Base-by-base conservation (phyloP, 805 yeast species). In the Millerago galiae region DNA sequence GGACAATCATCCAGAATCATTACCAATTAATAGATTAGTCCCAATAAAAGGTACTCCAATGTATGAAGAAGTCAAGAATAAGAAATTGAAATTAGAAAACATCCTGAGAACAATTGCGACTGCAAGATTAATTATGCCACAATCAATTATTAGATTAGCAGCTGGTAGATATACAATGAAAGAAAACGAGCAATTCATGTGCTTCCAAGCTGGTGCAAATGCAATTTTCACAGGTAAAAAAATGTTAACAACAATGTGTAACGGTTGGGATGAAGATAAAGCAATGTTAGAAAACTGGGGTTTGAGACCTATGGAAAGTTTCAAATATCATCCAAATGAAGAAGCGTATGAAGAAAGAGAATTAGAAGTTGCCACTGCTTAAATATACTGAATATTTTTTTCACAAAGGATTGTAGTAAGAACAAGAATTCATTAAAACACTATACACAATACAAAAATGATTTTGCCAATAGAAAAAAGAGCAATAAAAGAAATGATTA, bases 151-250 rank as follows among this genome's bases (percentile, higher is more conserved):
- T 46, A 70, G 93, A 48, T 66, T 84, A 40, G 89, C 91, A 3
- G 93, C 93, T 8, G 93, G 93, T 0, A 71, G 93, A 47, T 81
- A 82, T 58, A 79, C 88, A 16, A 83, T 84, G 90, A 80, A 77
- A 50, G 90, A 84, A 52, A 65, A 73, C 44, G 89, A 84, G 52
- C 93, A 84, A 58, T 74, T 80, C 43, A 59, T 84, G 53, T 81
- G 90, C 49, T 84, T 84, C 59, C 71, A 81, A 77, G 77, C 82
- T 28, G 93, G 93, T 15, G 79, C 81, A 50, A 84, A 84, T 60
- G 89, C 91, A 15, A 79, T 84, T 33, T 84, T 84, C 61, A 84
- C 90, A 1, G 93, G 93, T 30, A 81, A 83, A 59, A 76, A 73
- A 50, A 84, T 84, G 91, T 65, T 84, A 43, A 84, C 93, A 2